Base-by-base conservation (phyloP, 192 early-diverging fungal genomes). In the Paraglomus occultum region DNA sequence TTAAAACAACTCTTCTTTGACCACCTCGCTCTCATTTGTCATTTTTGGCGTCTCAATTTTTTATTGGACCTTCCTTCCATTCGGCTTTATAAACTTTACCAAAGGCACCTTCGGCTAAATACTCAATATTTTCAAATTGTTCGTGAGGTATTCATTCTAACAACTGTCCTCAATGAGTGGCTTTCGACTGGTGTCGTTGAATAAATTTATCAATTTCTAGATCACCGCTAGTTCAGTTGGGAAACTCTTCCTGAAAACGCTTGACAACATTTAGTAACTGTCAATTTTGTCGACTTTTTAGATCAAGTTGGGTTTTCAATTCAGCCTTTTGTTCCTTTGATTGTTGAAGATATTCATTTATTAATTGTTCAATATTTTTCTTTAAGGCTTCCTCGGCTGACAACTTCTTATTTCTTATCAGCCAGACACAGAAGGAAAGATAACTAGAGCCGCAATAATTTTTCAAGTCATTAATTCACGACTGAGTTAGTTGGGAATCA, bases 21-120 rank as follows among this genome's bases (percentile, higher is more conserved):
- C 31, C 15, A 31, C 3, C 31, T 15, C 23, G 49, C 51, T 8
- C 8, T 39, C 64, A 65, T 11, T n/a, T 22, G 12, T 45, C 0
- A 15, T 8, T 63, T 47, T 44, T 63, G 8, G 7, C 2, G 8
- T 50, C 12, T 31, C 50, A 51, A 18, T 10, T 38, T 38, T 8
- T n/a, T 0, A 65, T 65, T 6, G 9, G 58, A n/a, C 58, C 58
- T 60, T 60, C 58, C 40, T 43, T 43, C 58, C 58, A 60, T 43
- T 40, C 12, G 38, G 58, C 58, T 42, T 60, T 60, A 60, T 60
- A 40, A 40, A 60, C 39, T 5, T 42, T 60, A n/a, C 40, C 58
- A 42, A 42, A 60, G 4, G 39, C 58, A 60, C 58, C 58, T 12
- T 60, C 59, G 4, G 9, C 42, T 6, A 62, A 0, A 15, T 62